These are phyloP conservation scores for Apophysomyces variabilis DNA, from an alignment of 371 early-diverging fungal species.

Conservation along the genomic window DNA sequence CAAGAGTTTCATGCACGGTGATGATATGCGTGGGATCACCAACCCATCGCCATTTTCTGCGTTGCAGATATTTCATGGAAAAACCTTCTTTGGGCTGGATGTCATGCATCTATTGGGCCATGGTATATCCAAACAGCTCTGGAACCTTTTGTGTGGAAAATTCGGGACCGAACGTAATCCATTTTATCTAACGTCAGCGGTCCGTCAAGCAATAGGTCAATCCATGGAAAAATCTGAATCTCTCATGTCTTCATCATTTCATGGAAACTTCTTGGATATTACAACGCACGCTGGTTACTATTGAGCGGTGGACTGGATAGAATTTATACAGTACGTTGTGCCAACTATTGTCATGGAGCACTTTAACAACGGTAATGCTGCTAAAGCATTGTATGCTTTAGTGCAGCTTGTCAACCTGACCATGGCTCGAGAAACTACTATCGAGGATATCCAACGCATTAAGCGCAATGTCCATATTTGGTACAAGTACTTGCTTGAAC, in stretches of 20 bases:
- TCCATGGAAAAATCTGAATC: not conserved
- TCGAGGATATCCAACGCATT: not conserved
- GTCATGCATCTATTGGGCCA: conserved; percentile 7
- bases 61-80: not conserved
- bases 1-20: not conserved
- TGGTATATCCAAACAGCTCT: not conserved
- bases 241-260: not conserved
- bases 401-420: not conserved
- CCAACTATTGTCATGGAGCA: not conserved
- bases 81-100: conserved; percentile 7
- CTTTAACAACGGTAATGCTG: not conserved
- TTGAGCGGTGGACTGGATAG: not conserved
- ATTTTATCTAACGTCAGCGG: not conserved
- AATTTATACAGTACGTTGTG: not conserved
- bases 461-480: not conserved
- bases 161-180: not conserved
- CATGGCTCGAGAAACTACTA: not conserved
- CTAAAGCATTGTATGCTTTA: not conserved
- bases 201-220: not conserved
- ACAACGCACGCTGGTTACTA: not conserved
- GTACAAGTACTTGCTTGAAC: not conserved
- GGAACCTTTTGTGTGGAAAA: not conserved
- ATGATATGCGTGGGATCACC: not conserved
- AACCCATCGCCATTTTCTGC: not conserved
- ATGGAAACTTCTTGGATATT: not conserved